Conservation (phyloP, 2,329 filamentous ascomycete species). For the Ceratocystiopsis brevicomis region DNA sequence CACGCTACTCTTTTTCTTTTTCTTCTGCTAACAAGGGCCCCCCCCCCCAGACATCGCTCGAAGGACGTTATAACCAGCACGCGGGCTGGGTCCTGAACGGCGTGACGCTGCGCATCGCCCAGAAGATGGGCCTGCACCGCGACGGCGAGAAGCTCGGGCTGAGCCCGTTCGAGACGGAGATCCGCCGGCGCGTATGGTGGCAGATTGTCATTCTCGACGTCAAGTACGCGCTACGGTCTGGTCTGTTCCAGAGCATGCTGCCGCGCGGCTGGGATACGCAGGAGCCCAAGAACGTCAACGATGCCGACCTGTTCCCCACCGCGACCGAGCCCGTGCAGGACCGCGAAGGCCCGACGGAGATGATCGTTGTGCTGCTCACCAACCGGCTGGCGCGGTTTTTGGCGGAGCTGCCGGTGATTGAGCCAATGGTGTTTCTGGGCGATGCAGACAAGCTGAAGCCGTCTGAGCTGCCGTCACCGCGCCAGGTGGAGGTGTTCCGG, state of each 20-base stretch:
- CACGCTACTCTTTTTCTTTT: too few relatives aligned
- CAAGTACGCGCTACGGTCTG: slow-evolving; percentile 37
- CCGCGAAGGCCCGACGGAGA: slow-evolving; percentile 39
- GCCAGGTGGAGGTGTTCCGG: slow-evolving; percentile 23
- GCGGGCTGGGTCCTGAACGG: slow-evolving; percentile 42
- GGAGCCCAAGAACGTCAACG: slow-evolving; percentile 37
- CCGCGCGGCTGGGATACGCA: slow-evolving; percentile 37
- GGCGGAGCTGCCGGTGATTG: slow-evolving; percentile 27
- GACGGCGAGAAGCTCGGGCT: slow-evolving; percentile 38
- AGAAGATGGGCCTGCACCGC: slow-evolving; percentile 48
- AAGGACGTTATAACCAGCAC: slow-evolving; percentile 39
- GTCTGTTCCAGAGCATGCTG: slow-evolving; percentile 32
- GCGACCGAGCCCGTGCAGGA: slow-evolving; percentile 31
- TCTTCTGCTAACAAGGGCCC: not conserved
- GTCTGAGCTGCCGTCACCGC: slow-evolving; percentile 11
- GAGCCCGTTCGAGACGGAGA: slow-evolving; percentile 45
- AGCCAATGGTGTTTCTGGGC: slow-evolving; percentile 29
- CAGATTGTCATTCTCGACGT: slow-evolving; percentile 39
- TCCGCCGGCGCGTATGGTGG: slow-evolving; percentile 51
- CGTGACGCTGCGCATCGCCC: slow-evolving; percentile 41
- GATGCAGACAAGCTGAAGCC: slow-evolving; percentile 17
- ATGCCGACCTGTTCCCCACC: slow-evolving; percentile 35
- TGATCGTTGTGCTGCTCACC: slow-evolving; percentile 35
- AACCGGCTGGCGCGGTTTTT: slow-evolving; percentile 32
- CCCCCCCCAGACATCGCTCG: slow-evolving; percentile 32